Conservation (phyloP, 768 basidiomycete species). For the Candolleomyces eurysporus region DNA sequence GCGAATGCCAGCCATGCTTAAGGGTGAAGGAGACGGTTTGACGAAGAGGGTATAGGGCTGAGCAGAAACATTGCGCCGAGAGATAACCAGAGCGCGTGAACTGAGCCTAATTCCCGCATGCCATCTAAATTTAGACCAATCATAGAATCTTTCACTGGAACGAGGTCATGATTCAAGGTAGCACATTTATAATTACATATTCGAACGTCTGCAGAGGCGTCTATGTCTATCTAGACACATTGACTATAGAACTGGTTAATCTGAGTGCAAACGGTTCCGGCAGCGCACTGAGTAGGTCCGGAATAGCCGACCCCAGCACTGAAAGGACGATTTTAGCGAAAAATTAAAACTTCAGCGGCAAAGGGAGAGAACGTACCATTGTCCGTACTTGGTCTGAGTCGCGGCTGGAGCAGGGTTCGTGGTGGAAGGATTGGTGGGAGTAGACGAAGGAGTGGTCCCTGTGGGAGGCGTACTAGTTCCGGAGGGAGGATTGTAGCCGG, state of each 20-base stretch:
- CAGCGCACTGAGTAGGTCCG: conserved; percentile 31
- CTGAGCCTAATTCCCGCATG: not conserved
- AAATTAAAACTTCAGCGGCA: not conserved
- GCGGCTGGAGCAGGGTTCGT: conserved; percentile 12
- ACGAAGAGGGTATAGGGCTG: not conserved
- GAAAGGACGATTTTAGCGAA: not conserved
- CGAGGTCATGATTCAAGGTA: no score
- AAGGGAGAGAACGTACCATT: conserved; percentile 21
- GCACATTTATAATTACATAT: no score
- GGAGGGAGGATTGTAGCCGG: not conserved
- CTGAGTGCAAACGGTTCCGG: conserved; percentile 27
- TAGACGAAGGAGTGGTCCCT: conserved; percentile 3
- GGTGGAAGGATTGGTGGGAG: not conserved
- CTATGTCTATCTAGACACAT: conserved; percentile 19
- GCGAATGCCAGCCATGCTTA: not conserved
- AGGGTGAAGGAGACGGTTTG: not conserved
- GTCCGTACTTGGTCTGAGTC: conserved; percentile 23
- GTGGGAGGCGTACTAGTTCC: not conserved
- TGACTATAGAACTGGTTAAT: conserved; percentile 33
- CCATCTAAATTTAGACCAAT: conserved; percentile 1
- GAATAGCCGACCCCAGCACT: conserved; percentile 35
- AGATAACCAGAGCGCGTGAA: not conserved
- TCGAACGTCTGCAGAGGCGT: not conserved
- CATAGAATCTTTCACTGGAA: no score
- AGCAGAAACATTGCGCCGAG: not conserved